A percentile compares a stretch with the other conserved stretches of the same genome.
Conservation (phyloP, 805 yeast genomes). For the Cyberlindnera maclurae region DNA sequence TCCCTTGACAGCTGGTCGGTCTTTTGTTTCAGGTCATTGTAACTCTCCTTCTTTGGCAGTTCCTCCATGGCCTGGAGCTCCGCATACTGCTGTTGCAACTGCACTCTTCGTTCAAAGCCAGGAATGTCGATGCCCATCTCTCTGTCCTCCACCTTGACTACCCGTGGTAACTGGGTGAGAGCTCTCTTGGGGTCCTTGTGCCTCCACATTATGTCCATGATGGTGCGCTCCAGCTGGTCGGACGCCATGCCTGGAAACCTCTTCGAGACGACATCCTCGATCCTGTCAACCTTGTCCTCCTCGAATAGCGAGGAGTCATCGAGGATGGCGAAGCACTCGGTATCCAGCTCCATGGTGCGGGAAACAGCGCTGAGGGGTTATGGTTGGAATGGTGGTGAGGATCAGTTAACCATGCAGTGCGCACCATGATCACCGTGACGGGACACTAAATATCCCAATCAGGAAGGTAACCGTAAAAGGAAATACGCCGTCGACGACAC, state of each 20-base stretch:
- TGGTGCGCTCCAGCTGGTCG: conserved; percentile 28
- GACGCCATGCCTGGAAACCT: conserved; percentile 13
- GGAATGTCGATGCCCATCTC: conserved; percentile 19
- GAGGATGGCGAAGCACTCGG: conserved; percentile 26
- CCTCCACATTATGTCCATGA: conserved; percentile 34
- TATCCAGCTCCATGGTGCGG: conserved; percentile 13
- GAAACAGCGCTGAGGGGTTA: too few species aligned
- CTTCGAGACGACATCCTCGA: conserved; percentile 28
- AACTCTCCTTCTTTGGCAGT: conserved; percentile 7
- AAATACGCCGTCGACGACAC: too few species aligned
- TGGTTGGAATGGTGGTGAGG: too few species aligned
- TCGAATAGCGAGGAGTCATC: conserved; percentile 26
- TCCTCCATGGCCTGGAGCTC: conserved; percentile 9
- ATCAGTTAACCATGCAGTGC: too few species aligned
- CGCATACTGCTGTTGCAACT: conserved; percentile 18
- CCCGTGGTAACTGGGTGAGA: conserved; percentile 9
- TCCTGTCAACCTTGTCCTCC: conserved; percentile 33
- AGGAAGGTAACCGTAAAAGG: too few species aligned
- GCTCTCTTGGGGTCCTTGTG: conserved; percentile 28
- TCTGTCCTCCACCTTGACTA: conserved; percentile 17
- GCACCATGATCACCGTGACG: too few species aligned
- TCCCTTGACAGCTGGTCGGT: conserved; percentile 15
- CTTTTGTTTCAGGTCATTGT: conserved; percentile 14
- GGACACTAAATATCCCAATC: too few species aligned
- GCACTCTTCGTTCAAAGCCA: conserved; percentile 21